Evolutionary conservation across 352 stramenopile genomes (phyloP).

Genomic region (Pythium dissotocum): DNA sequence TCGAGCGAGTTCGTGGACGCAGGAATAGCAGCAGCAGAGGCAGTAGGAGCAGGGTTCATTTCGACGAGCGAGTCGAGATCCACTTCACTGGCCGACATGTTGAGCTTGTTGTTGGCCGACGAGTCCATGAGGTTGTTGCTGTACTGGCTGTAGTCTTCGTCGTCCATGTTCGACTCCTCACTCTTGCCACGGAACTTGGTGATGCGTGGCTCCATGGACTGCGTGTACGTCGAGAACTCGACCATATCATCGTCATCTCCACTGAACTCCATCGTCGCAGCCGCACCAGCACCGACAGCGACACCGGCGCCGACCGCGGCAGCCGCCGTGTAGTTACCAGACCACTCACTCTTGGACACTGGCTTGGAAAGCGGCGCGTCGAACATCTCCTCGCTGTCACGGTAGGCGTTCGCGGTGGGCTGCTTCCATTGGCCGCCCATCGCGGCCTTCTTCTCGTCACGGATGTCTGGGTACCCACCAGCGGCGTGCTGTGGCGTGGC

Average conservation of each 20-base stretch:
- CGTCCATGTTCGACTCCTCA: constrained; percentile 15
- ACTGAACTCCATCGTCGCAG: constrained; percentile 11
- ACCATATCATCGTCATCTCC: constrained; percentile 21
- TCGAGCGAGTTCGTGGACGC: constrained; percentile 1
- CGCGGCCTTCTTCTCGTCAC: constrained; percentile 5
- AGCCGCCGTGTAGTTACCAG: constrained; percentile 13
- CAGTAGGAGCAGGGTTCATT: not conserved
- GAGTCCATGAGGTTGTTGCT: constrained; percentile 6
- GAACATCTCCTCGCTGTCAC: constrained; percentile 9
- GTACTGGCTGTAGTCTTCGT: constrained; percentile 11
- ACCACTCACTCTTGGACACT: not conserved
- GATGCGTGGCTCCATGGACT: constrained; percentile 12
- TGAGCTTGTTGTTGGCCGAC: constrained; percentile 14
- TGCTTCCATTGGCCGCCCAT: constrained; percentile 6
- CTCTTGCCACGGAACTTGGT: constrained; percentile 26
- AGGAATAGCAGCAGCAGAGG: not conserved
- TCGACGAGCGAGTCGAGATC: constrained; percentile 15
- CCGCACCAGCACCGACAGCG: not conserved
- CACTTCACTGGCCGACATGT: constrained; percentile 19
- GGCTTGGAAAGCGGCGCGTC: not conserved
- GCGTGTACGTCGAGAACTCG: not conserved
- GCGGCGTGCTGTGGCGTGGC: constrained; percentile 11
- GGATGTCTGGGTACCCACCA: not conserved
- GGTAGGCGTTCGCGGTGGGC: constrained; percentile 8
- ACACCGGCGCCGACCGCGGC: not conserved